Evolutionary conservation across 306 rosid species (phyloP).

Genomic region (Lathyrus sativus): DNA sequence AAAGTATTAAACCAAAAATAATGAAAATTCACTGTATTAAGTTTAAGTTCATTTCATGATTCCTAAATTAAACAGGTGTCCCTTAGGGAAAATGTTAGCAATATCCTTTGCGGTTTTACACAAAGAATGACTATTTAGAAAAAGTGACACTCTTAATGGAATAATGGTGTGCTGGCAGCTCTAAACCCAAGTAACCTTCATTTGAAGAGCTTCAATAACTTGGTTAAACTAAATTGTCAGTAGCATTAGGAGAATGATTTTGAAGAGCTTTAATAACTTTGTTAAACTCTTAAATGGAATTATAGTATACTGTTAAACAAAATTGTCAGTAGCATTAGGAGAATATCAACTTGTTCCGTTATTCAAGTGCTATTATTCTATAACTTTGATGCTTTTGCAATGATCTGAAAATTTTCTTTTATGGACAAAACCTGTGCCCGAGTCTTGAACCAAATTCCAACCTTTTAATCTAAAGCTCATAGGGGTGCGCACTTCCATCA

Average conservation of each 20-base stretch:
- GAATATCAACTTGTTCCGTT: neutral
- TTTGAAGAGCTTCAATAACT: neutral
- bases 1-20: neutral
- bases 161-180: neutral
- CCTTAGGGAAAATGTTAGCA: neutral
- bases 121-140: conserved; percentile 15
- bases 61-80: neutral
- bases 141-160: conserved; percentile 9
- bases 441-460: neutral
- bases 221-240: neutral
- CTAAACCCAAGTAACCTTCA: neutral
- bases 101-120: conserved; percentile 12
- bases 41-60: neutral
- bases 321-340: neutral
- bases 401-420: conserved; percentile 23
- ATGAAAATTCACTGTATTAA: neutral
- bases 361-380: neutral
- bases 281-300: neutral
- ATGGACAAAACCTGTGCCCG: neutral
- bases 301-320: neutral
- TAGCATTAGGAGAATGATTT: neutral
- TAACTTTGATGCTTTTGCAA: neutral
- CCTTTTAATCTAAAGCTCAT: conserved; percentile 2
- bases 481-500: neutral
- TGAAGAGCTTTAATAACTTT: neutral